Evolutionary conservation across 2,329 filamentous ascomycete species (phyloP).

Genomic region (Fusarium nelsonii): DNA sequence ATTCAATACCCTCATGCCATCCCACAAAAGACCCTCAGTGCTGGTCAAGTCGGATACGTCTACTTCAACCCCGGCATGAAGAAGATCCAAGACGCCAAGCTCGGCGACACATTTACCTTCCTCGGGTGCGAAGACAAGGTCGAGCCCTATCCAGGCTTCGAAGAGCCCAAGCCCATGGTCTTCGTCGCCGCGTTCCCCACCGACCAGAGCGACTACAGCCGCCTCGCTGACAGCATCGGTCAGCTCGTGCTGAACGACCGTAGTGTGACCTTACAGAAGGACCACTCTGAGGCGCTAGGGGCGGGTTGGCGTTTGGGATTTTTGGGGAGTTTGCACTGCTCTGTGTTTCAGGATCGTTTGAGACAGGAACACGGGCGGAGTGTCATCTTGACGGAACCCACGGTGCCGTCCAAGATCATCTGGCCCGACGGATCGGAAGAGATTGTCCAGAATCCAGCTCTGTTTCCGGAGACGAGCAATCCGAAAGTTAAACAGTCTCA

Average conservation of each 20-base stretch:
- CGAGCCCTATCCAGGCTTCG: conserved; percentile 88
- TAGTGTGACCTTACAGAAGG: conserved; percentile 93
- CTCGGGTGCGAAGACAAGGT: conserved; percentile 81
- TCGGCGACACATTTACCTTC: conserved; percentile 93
- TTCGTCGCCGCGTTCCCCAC: conserved; percentile 97
- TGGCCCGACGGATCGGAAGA: conserved; percentile 82
- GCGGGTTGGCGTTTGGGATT: conserved; percentile 96
- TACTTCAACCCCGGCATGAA: conserved; percentile 99
- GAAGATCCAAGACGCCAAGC: conserved; percentile 91
- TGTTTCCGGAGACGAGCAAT: conserved; percentile 80
- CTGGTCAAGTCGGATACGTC: conserved; percentile 95
- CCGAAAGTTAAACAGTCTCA: conserved; percentile 59
- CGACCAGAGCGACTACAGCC: conserved; percentile 86
- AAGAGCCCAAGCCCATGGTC: conserved; percentile 98
- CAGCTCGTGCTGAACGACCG: conserved; percentile 95
- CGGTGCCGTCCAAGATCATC: conserved; percentile 89
- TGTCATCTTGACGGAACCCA: conserved; percentile 97
- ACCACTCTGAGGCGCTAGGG: conserved; percentile 92
- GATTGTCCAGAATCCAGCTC: conserved; percentile 85
- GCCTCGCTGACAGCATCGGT: conserved; percentile 92
- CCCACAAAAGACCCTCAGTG: conserved; percentile 81
- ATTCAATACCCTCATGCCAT: conserved; percentile 95
- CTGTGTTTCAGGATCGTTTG: conserved; percentile 97
- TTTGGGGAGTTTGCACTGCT: conserved; percentile 95
- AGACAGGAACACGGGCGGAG: conserved; percentile 93